Conservation (phyloP, 495 filamentous ascomycete genomes). For the Penicillium crystallinum region DNA sequence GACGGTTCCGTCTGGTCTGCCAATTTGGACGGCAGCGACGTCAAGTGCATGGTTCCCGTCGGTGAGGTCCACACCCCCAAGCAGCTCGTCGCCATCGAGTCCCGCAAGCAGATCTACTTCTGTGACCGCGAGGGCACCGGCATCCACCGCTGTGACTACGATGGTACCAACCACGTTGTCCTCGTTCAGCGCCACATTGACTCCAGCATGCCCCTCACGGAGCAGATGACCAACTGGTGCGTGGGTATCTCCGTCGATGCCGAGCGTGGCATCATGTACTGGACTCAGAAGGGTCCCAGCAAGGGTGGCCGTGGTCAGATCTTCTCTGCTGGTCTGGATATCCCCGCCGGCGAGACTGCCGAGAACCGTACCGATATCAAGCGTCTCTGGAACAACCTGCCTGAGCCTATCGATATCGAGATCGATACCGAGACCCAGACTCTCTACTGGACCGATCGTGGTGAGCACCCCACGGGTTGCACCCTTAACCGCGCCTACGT, state of each 20-base stretch:
- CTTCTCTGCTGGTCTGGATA: slow-evolving; percentile 38
- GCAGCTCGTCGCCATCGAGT: slow-evolving; percentile 38
- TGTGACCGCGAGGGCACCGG: slow-evolving; percentile 52
- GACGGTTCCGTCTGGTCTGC: slow-evolving; percentile 44
- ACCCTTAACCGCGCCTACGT: slow-evolving; percentile 24
- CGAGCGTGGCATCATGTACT: slow-evolving; percentile 42
- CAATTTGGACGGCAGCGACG: slow-evolving; percentile 40
- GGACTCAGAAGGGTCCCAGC: slow-evolving; percentile 52
- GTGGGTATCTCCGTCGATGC: slow-evolving; percentile 46
- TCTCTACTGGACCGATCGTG: slow-evolving; percentile 54
- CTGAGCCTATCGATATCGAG: slow-evolving; percentile 53
- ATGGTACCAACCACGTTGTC: slow-evolving; percentile 42
- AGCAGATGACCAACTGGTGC: slow-evolving; percentile 44
- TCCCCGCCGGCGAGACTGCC: slow-evolving; percentile 26
- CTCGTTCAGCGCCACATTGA: slow-evolving; percentile 29
- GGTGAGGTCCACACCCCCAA: slow-evolving; percentile 50
- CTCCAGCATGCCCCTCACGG: slow-evolving; percentile 9
- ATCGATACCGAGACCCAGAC: slow-evolving; percentile 33
- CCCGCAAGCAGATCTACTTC: slow-evolving; percentile 39
- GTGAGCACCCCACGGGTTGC: slow-evolving; percentile 36
- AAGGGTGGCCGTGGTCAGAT: slow-evolving; percentile 45
- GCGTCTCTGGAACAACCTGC: slow-evolving; percentile 35
- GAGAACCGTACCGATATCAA: slow-evolving; percentile 37
- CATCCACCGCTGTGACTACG: slow-evolving; percentile 41
- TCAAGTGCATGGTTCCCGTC: slow-evolving; percentile 30